These are phyloP conservation scores for Furcasterigmium furcatum DNA, from an alignment of 2,329 filamentous ascomycete species.

Conservation along the genomic window DNA sequence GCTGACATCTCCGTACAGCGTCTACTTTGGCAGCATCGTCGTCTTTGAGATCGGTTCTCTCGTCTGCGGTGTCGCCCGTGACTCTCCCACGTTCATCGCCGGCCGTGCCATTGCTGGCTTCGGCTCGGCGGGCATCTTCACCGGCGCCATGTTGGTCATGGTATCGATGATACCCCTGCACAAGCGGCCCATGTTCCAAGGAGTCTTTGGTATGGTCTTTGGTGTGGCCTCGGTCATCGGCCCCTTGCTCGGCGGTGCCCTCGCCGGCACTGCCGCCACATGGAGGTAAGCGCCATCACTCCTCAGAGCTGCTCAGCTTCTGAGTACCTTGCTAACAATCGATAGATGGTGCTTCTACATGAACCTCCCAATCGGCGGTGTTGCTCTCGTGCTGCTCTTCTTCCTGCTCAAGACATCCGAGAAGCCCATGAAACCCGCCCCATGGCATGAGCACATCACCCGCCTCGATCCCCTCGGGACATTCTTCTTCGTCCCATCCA, in stretches of 20 bases:
- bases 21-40: conserved; percentile 43
- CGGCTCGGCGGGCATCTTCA: conserved; percentile 55
- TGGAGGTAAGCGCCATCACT: conserved; percentile 44
- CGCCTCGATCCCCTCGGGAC: conserved; percentile 59
- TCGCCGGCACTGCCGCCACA: conserved; percentile 40
- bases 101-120: conserved; percentile 55
- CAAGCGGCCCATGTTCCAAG: conserved; percentile 56
- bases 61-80: conserved; percentile 52
- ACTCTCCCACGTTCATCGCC: conserved; percentile 49
- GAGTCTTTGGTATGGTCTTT: conserved; percentile 52
- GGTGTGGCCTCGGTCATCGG: conserved; percentile 52
- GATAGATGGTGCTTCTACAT: conserved; percentile 55
- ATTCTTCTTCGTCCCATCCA: conserved; percentile 54
- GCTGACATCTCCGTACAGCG: conserved; percentile 19
- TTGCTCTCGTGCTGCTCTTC: conserved; percentile 45
- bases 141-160: conserved; percentile 53
- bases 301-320: too few species aligned
- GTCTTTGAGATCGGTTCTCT: conserved; percentile 53
- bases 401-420: conserved; percentile 43
- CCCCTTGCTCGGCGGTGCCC: conserved; percentile 50
- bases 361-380: conserved; percentile 52
- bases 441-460: conserved; percentile 38
- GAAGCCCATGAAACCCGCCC: conserved; percentile 21
- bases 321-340: not conserved
- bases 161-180: conserved; percentile 57